Base-by-base conservation (phyloP, 148 eudicot species). In the Chenopodium album region DNA sequence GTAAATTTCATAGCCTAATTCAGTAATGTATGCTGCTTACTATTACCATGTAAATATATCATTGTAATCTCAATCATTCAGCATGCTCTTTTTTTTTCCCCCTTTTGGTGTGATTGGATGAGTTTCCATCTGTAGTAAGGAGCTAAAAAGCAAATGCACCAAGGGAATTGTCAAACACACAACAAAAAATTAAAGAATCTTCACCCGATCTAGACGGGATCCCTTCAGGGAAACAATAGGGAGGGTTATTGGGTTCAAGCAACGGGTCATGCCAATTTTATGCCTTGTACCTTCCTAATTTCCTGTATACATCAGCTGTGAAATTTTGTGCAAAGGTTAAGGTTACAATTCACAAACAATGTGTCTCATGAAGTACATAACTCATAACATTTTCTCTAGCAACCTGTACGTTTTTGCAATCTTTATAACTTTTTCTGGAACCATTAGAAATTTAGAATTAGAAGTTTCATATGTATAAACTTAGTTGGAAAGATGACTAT, bases 1-100 rank as follows among this genome's bases (percentile, higher is more conserved):
- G 84, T 82, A 76, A 77, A 77, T 70, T 79, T 69, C 31, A 37
- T 23, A 23, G 70, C 31, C 41, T 68, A 16, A 16, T 71, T 71
- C 50, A 70, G 73, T 14, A 14, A 73, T 73, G 28, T 48, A 74
- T 50, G 22, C 17, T 50, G 9, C 29, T 32, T 48, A 28, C 3
- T 74, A 22, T 26, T 26, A 34, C n/a, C 48, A 34, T 69, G 81
- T 79, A 69, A 47, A 68, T 78, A 47, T 78, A 46, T 67, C n/a
- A 47, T 23, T 47, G 59, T 48, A 50, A 46, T n/a, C 62, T 73
- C 34, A 22, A 22, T 62, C 47, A 73, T 73, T 23, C 0, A 12
- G 4, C 59, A 2, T 71, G 17, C 17, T 46, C 4, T 47, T 7
- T 4, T 47, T 4, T 34, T 34, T 44, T 71, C 6, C 6, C 6